Conservation (phyloP, 208 protist species). For the Wallacemonas sp. region DNA sequence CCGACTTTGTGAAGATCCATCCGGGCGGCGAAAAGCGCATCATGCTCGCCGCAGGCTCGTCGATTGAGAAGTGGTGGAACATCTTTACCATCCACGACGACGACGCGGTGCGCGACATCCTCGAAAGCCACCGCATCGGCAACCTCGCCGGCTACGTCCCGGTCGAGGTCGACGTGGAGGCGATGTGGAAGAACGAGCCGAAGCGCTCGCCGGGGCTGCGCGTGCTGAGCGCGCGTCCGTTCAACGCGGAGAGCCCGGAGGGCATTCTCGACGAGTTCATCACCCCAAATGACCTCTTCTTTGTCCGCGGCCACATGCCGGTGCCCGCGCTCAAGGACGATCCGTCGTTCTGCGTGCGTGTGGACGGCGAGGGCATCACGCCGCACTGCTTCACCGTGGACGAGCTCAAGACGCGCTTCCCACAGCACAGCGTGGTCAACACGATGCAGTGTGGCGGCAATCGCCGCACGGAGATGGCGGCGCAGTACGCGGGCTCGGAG, state of each 20-base stretch:
- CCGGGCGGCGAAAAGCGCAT: conserved; percentile 81
- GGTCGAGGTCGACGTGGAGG: conserved; percentile 18
- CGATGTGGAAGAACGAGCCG: conserved; percentile 44
- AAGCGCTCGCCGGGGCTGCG: conserved; percentile 32
- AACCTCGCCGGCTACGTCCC: conserved; percentile 42
- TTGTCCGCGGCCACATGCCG: conserved; percentile 81
- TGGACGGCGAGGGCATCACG: conserved; percentile 38
- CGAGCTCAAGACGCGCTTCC: conserved; percentile 53
- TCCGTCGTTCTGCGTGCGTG: conserved; percentile 34
- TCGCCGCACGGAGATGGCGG: conserved; percentile 51
- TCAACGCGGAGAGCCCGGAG: conserved; percentile 62
- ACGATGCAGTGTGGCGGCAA: conserved; percentile 86
- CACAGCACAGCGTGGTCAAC: conserved; percentile 31
- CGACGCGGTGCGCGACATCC: conserved; percentile 41
- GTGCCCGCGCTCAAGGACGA: conserved; percentile 48
- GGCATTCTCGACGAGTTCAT: conserved; percentile 44
- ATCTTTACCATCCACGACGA: conserved; percentile 65
- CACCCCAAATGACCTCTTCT: conserved; percentile 82
- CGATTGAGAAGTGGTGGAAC: conserved; percentile 79
- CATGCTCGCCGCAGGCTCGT: conserved; percentile 64
- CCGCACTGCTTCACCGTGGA: conserved; percentile 50
- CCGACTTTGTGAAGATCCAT: conserved; percentile 69
- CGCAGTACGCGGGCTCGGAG: conserved; percentile 9
- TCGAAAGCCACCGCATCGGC: conserved; percentile 39
- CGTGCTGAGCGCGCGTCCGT: conserved; percentile 50